phyloP scores from a whole-genome alignment of 495 filamentous ascomycete species.

The Thermothielavioides terrestris region DNA sequence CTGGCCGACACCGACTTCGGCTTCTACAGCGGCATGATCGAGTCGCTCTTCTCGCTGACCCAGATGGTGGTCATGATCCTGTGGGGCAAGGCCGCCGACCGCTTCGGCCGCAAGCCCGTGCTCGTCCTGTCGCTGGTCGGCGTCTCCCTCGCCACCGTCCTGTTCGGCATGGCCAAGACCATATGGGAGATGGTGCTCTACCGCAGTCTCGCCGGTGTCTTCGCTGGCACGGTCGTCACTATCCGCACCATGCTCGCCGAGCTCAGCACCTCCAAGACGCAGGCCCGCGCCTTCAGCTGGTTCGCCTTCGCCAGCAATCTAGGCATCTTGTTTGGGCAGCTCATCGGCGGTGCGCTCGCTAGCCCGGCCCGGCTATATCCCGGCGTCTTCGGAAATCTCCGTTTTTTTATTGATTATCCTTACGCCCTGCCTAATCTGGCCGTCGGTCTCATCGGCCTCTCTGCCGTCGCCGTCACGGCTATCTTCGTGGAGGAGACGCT shows the following conservation, averaged over 20 bases:
- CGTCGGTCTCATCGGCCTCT: slow-evolving; percentile 41
- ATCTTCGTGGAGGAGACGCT: slow-evolving; percentile 51
- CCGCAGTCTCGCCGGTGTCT: slow-evolving; percentile 56
- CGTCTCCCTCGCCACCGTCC: slow-evolving; percentile 44
- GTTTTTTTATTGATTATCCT: slow-evolving; percentile 53
- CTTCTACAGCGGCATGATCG: slow-evolving; percentile 64
- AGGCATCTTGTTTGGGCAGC: slow-evolving; percentile 59
- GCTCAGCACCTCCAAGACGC: slow-evolving; percentile 54
- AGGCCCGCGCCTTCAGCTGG: slow-evolving; percentile 61
- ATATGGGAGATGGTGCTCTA: slow-evolving; percentile 61
- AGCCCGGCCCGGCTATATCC: slow-evolving; percentile 52
- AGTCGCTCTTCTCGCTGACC: slow-evolving; percentile 61
- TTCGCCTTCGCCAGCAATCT: slow-evolving; percentile 62
- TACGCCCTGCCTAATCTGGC: slow-evolving; percentile 55
- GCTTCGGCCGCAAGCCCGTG: slow-evolving; percentile 58
- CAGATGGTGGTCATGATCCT: slow-evolving; percentile 48
- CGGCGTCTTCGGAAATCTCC: slow-evolving; percentile 40
- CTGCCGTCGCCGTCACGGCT: slow-evolving; percentile 39
- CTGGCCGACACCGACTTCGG: slow-evolving; percentile 52
- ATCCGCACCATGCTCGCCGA: slow-evolving; percentile 65
- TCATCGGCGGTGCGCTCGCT: slow-evolving; percentile 56
- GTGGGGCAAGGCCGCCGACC: slow-evolving; percentile 60
- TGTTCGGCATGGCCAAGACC: slow-evolving; percentile 53
- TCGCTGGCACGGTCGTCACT: slow-evolving; percentile 60
- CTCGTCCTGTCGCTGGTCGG: slow-evolving; percentile 54